Base-by-base conservation (phyloP, 345 rosid species). In the Eucalyptus sp. region DNA sequence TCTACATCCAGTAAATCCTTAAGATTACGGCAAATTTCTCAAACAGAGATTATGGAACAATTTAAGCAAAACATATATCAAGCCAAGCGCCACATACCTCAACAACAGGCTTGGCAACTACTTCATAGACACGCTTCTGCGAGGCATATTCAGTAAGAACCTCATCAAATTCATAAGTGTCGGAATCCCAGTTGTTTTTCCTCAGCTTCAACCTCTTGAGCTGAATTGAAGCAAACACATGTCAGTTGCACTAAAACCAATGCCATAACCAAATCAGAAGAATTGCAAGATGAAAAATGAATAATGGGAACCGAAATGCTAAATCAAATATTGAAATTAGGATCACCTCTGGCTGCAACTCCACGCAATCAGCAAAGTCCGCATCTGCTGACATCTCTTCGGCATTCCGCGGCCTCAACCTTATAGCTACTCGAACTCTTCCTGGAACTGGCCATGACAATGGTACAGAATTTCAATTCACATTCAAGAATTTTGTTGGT, bases 321-420 rank as follows among this genome's bases (percentile, higher is more conserved):
- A 81, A 27, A 20, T 24, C 13, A 51, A 51, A 41, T 50, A 64
- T 8, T 24, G 22, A 49, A 52, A 13, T 3, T 33, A 50, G 66
- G 49, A 81, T 76, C 88, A 97, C 99, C 99, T 98, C 99, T 2
- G 99, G 96, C 89, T 96, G 99, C 90, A 98, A 90, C 91, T 98
- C 99, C 80, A 98, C 99, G 86, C 99, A 98, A 91, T 96, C 99
- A 48, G 97, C 97, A 93, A 98, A 98, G 93, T 98, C 99, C 37
- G 99, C 98, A 94, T 98, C 99, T 1, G 97, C 98, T 48, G 92
- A 93, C 56, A 91, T 91, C 90, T 98, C 99, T 93, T 98, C 99
- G 5, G 95, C 93, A 93, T 95, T 98, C 22, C 96, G 95, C 6
- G 99, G 99, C 88, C 99, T 91, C 91, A 98, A 95, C 92, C 99